Evolutionary conservation across 306 rosid species (phyloP), one percentile per base, ranked within the genome.

Genomic region (Astragalus membranaceus): DNA sequence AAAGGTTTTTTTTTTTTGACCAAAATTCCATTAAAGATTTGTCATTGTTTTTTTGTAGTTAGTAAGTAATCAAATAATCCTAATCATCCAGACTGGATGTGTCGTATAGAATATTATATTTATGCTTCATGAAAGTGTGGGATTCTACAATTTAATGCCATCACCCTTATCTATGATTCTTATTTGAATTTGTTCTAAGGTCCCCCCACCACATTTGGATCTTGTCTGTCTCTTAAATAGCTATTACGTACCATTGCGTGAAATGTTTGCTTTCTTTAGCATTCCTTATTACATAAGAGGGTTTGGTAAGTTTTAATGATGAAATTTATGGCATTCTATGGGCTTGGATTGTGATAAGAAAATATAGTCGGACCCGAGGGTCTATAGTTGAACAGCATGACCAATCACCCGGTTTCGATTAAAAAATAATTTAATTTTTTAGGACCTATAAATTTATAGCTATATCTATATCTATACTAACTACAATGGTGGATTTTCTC

Each of bases 201-300:
- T 66, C 37, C 47, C 33, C 67, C 78, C 78, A 66, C 78, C 70
- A 60, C 32, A 58, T 44, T 61, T 42, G 72, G 76, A 66, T 50
- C 70, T 48, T 54, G 59, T 56, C 60, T 71, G 8, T 1, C 1
- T 35, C 8, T 35, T 35, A 35, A 35, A 47, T 67, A 43, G 5
- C 68, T 4, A 26, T 71, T 42, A 23, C 67, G 30, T 26, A 26
- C 30, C 30, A 26, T 26, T 26, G 30, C 30, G 30, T 26, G 48
- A 3, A 23, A 73, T 42, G 2, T 58, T 75, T 59, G 66, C 17
- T 17, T 5, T 50, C 61, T 47, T 47, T 9, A 70, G 2, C 55
- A 54, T 23, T 39, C 14, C 44, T 8, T 48, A 10, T 3, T 26
- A 8, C 33, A 20, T 3, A 39, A 39, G 51, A 30, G 42, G 46